Evolutionary conservation across 106 monocot species (phyloP).

Genomic region (Allium cepa): DNA sequence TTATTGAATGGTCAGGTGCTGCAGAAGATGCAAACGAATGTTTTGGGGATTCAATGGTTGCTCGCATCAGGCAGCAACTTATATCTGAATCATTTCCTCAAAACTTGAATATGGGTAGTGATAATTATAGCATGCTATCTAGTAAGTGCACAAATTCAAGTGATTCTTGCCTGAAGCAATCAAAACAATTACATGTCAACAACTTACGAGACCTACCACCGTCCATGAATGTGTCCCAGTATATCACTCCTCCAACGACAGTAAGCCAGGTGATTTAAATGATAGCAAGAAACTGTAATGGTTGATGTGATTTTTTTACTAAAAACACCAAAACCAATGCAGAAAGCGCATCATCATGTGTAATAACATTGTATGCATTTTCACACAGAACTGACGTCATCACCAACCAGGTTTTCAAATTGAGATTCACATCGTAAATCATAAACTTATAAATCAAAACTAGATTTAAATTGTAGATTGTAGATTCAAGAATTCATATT

Average conservation of each 20-base stretch:
- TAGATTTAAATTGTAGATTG: no score
- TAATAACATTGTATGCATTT: no score
- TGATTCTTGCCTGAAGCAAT: conserved; percentile 61
- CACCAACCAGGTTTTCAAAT: no score
- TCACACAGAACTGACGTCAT: no score
- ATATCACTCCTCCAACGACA: conserved; percentile 76
- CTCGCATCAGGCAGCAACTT: conserved; percentile 54
- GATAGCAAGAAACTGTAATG: no score
- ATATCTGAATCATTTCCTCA: conserved; percentile 42
- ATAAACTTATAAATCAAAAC: no score
- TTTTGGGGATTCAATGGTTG: conserved; percentile 62
- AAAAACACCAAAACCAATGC: no score
- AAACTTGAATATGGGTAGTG: conserved; percentile 26
- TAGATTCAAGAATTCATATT: no score
- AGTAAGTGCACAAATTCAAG: conserved; percentile 16
- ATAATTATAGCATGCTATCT: conserved; percentile 28
- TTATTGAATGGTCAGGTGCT: conserved; percentile 40
- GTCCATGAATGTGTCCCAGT: conserved; percentile 28
- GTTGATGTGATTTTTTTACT: no score
- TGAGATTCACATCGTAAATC: no score
- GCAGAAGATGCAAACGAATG: conserved; percentile 68
- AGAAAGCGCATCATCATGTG: no score
- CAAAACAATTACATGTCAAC: conserved; percentile 43
- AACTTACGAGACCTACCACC: conserved; percentile 40
- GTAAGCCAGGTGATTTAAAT: conserved; percentile 42